phyloP scores from a whole-genome alignment of 2,329 filamentous ascomycete species.

The Fusarium longipes region DNA sequence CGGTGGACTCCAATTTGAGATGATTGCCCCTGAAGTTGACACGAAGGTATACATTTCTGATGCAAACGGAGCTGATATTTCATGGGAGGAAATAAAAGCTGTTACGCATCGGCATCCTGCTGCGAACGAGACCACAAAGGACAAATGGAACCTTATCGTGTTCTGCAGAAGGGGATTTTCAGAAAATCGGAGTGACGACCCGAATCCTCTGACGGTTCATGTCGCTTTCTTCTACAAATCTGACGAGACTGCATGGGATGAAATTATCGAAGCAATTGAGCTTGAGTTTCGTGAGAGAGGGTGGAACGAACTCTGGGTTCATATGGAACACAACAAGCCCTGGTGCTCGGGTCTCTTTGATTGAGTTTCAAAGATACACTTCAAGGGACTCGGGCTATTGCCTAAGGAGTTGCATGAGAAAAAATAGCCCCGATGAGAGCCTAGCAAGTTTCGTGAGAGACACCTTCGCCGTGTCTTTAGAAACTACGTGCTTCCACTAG shows the following conservation, averaged over 20 bases:
- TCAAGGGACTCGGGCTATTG: not conserved
- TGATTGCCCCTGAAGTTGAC: not conserved
- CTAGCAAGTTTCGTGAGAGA: not conserved
- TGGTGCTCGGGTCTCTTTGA: not conserved
- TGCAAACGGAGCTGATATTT: not conserved
- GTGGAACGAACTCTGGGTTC: not conserved
- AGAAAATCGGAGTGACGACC: not conserved
- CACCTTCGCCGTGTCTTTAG: not conserved
- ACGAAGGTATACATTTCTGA: not conserved
- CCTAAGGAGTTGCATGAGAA: too few relatives aligned
- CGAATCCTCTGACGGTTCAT: not conserved
- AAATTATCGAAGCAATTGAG: not conserved
- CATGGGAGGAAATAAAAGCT: not conserved
- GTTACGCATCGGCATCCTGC: not conserved
- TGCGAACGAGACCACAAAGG: not conserved
- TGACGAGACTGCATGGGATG: constrained; percentile 1
- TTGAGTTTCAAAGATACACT: not conserved
- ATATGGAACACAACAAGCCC: constrained; percentile 1
- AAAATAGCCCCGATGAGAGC: not conserved
- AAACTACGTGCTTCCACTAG: not conserved
- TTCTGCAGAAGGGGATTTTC: not conserved
- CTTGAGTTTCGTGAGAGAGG: not conserved
- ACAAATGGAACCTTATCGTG: not conserved
- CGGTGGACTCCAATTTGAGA: not conserved
- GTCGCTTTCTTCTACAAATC: not conserved